Evolutionary conservation across 768 basidiomycete genomes (phyloP).

Genomic region (Termitomyces titanicus): DNA sequence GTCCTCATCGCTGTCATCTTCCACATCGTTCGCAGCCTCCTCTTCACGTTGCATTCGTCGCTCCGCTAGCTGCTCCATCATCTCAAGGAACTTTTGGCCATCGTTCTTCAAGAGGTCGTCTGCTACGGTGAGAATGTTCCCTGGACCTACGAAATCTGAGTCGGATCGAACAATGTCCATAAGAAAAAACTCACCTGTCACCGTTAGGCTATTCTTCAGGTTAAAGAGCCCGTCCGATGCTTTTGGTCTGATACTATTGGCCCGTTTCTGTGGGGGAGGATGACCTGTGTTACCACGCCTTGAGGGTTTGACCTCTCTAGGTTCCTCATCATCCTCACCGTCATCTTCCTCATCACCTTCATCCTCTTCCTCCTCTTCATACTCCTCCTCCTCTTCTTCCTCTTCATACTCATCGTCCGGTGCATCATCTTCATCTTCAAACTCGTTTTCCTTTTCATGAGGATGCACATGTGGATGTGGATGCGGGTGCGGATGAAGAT

Average conservation of each 20-base stretch:
- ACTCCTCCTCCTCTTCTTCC: slow-evolving; percentile 38
- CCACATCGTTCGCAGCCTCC: slow-evolving; percentile 40
- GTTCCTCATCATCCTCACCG: slow-evolving; percentile 45
- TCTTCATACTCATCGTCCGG: slow-evolving; percentile 39
- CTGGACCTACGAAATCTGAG: slow-evolving; percentile 53
- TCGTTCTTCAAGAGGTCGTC: slow-evolving; percentile 99
- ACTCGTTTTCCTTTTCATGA: slow-evolving; percentile 69
- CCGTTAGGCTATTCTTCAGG: slow-evolving; percentile 80
- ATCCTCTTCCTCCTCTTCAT: slow-evolving; percentile 36
- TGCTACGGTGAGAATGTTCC: slow-evolving; percentile 96
- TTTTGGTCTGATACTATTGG: slow-evolving; percentile 24
- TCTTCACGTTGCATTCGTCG: slow-evolving; percentile 91
- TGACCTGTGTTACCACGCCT: slow-evolving; percentile 15
- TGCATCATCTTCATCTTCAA: slow-evolving; percentile 51
- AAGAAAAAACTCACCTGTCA: slow-evolving; percentile 58
- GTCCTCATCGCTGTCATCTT: slow-evolving; percentile 45
- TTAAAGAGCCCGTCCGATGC: slow-evolving; percentile 58
- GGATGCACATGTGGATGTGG: slow-evolving; percentile 37
- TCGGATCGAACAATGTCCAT: not conserved
- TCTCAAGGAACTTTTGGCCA: slow-evolving; percentile 98
- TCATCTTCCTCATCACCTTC: slow-evolving; percentile 39
- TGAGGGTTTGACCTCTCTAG: slow-evolving; percentile 12
- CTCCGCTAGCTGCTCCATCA: slow-evolving; percentile 99
- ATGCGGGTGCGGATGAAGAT: slow-evolving; percentile 37
- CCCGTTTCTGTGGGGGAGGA: slow-evolving; percentile 17